Evolutionary conservation across 371 early-diverging fungal species (phyloP).

Genomic region (Mucor mucedo): DNA sequence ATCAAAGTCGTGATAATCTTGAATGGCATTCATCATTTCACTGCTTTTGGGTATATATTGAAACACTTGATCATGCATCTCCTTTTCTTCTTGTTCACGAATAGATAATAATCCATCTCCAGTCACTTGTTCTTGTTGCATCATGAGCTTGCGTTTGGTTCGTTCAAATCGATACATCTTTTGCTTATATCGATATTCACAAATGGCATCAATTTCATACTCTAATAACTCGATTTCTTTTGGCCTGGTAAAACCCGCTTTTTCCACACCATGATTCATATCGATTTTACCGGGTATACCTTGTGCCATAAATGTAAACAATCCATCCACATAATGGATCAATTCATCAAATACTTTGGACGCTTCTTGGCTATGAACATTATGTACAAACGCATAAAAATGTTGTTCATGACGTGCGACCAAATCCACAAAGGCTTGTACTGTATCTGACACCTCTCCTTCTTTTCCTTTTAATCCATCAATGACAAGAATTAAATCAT

Average conservation of each 20-base stretch:
- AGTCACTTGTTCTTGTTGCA: slow-evolving; percentile 11
- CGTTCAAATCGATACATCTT: slow-evolving; percentile 35
- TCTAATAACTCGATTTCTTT: slow-evolving; percentile 19
- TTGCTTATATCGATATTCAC: slow-evolving; percentile 45
- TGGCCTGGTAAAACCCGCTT: slow-evolving; percentile 20
- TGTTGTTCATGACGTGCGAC: slow-evolving; percentile 60
- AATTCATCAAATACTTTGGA: slow-evolving; percentile 52
- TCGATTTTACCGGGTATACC: slow-evolving; percentile 42
- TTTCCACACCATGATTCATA: slow-evolving; percentile 20
- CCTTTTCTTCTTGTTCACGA: slow-evolving; percentile 5
- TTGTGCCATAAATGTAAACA: slow-evolving; percentile 36
- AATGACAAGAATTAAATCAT: slow-evolving; percentile 61
- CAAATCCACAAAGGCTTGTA: slow-evolving; percentile 49
- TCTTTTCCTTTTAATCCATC: slow-evolving; percentile 36
- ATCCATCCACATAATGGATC: slow-evolving; percentile 42
- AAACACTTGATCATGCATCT: slow-evolving; percentile 25
- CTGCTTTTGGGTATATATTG: slow-evolving; percentile 28
- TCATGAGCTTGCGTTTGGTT: slow-evolving; percentile 19
- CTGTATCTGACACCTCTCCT: slow-evolving; percentile 28
- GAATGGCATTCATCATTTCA: slow-evolving; percentile 33
- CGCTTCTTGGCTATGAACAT: slow-evolving; percentile 60
- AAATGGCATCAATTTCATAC: slow-evolving; percentile 43
- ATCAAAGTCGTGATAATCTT: slow-evolving; percentile 40
- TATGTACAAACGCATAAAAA: slow-evolving; percentile 67
- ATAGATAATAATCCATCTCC: slow-evolving; percentile 10